Percentiles rank a stretch among this genome's conserved stretches.
Evolutionary conservation across 352 stramenopile species (phyloP).

Genomic region (Phytopythium litorale): DNA sequence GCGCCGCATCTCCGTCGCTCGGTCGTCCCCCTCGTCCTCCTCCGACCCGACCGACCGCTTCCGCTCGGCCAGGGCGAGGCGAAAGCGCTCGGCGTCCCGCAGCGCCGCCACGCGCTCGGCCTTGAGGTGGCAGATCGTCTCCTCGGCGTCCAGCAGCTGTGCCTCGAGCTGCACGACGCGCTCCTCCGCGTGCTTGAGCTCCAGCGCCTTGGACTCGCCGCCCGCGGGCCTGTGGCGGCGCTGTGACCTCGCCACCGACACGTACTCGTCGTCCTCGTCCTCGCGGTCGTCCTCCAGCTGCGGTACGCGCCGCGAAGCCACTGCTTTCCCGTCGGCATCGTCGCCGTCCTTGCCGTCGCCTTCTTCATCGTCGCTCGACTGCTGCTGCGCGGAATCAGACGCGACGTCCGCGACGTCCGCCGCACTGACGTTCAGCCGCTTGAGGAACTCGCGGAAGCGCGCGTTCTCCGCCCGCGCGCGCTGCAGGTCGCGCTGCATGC

Average conservation of each 20-base stretch:
- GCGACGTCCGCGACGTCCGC: neutral
- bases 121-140: constrained; percentile 72
- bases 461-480: constrained; percentile 24
- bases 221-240: neutral
- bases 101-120: constrained; percentile 61
- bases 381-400: neutral
- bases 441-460: constrained; percentile 20
- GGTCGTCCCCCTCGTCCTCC: constrained; percentile 10
- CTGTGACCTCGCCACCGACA: neutral
- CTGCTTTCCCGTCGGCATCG: neutral
- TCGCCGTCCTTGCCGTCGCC: neutral
- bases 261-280: neutral
- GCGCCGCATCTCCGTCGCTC: constrained; percentile 11
- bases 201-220: constrained; percentile 11
- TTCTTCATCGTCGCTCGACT: constrained; percentile 3
- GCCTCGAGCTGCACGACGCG: constrained; percentile 39
- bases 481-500: constrained; percentile 28
- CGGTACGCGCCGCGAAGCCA: neutral
- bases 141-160: constrained; percentile 61
- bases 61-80: constrained; percentile 5
- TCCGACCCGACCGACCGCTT: constrained; percentile 1
- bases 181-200: constrained; percentile 58
- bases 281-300: neutral
- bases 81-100: constrained; percentile 54
- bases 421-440: constrained; percentile 12